Base-by-base conservation (phyloP, 345 rosid species). In the Combretum micranthum region DNA sequence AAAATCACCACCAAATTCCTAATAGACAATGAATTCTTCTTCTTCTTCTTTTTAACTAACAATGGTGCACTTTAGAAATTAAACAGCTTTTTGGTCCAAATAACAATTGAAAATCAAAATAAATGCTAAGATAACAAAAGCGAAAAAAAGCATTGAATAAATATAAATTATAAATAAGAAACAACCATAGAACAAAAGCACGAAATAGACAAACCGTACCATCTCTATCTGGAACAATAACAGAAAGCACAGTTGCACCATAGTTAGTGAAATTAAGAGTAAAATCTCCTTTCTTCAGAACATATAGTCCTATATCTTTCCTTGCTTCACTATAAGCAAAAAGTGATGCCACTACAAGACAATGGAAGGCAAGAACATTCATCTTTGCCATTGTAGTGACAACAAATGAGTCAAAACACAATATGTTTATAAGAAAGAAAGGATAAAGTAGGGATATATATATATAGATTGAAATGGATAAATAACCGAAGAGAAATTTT, bases 171-270 rank as follows among this genome's bases (percentile, higher is more conserved):
- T n/a, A n/a, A n/a, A n/a, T n/a, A n/a, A n/a, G n/a, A n/a, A n/a
- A n/a, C n/a, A n/a, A n/a, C n/a, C n/a, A n/a, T n/a, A n/a, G n/a
- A n/a, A n/a, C n/a, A n/a, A n/a, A 55, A 21, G 1, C 9, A 14
- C 25, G 50, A 23, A 17, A 20, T 2, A 13, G 48, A 21, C 6
- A 37, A n/a, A 21, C 37, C 15, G 16, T 45, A 83, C 89, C 92
- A 53, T 83, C 43, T 74, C 69, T 75, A 62, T 85, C 96, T 3
- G 92, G 92, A 17, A 80, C 64, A 20, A 82, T 42, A 17, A 66
- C 72, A 23, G 92, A 81, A 55, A 81, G 59, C 85, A 85, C 64
- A 8, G 79, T 74, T 13, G 96, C 96, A 47, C 92, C 96, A 55
- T 75, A 87, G 65, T 85, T 79, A 12, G 92, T 77, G 77, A 85